phyloP scores from a whole-genome alignment of 2,329 filamentous ascomycete genomes.

The Juglanconis juglandina region DNA sequence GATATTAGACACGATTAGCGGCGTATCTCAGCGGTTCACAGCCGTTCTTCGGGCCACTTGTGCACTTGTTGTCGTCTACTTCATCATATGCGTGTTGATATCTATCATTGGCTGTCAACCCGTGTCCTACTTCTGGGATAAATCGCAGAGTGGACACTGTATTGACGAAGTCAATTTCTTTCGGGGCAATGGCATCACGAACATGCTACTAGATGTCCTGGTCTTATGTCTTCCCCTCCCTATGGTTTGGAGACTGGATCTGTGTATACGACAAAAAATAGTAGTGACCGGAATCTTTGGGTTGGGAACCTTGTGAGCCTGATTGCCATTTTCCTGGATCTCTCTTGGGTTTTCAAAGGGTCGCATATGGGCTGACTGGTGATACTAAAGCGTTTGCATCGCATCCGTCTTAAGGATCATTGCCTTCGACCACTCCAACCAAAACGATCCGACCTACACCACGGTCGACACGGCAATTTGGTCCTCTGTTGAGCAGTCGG shows the following conservation, averaged over 20 bases:
- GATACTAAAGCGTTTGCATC: not conserved
- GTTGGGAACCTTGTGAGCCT: conserved; percentile 5
- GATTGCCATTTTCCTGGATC: too few relatives aligned
- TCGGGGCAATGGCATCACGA: conserved; percentile 3
- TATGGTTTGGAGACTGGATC: conserved; percentile 3
- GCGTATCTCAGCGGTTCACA: not conserved
- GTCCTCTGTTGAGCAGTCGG: conserved; percentile 3
- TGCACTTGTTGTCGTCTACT: not conserved
- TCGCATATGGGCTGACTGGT: too few relatives aligned
- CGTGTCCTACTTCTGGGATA: conserved; percentile 8
- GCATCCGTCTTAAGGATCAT: conserved; percentile 1
- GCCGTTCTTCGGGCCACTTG: not conserved
- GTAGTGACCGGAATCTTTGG: conserved; percentile 3
- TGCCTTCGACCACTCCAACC: not conserved
- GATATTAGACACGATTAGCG: not conserved
- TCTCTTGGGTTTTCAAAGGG: too few relatives aligned
- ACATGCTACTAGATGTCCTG: conserved; percentile 5
- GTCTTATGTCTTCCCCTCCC: not conserved
- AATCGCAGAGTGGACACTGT: not conserved
- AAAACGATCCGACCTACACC: conserved; percentile 5
- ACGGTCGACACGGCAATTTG: conserved; percentile 5
- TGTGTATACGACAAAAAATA: not conserved
- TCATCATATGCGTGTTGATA: not conserved
- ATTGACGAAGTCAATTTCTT: conserved; percentile 5
- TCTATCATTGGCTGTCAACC: not conserved